Evolutionary conservation across 257 asterid genomes (phyloP).

Genomic region (Cinchona pubescens): DNA sequence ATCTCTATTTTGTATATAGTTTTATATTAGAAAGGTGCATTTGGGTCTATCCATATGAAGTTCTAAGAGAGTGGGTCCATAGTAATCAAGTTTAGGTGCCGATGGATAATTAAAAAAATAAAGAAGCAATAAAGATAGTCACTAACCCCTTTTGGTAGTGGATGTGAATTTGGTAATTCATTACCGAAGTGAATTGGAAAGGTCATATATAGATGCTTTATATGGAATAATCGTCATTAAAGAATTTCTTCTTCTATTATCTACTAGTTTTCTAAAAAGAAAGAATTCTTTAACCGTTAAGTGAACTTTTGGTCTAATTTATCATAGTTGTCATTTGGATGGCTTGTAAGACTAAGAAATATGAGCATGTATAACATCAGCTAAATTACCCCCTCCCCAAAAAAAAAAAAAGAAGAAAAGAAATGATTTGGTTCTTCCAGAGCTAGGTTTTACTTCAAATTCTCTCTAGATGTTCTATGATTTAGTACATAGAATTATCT

Average conservation of each 20-base stretch:
- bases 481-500: no score
- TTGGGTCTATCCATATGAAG: slow-evolving; percentile 66
- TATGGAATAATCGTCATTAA: neutral
- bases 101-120: slow-evolving; percentile 6
- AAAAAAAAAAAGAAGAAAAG: no score
- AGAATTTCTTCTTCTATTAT: neutral
- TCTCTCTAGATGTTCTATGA: no score
- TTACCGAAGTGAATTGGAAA: slow-evolving; percentile 51
- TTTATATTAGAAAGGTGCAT: no score
- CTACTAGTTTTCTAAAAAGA: neutral
- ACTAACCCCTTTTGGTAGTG: slow-evolving; percentile 67
- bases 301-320: neutral
- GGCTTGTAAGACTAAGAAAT: no score
- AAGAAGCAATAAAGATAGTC: slow-evolving; percentile 20
- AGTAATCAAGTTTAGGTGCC: slow-evolving; percentile 19
- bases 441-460: no score
- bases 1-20: no score
- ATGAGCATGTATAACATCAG: no score
- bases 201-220: slow-evolving; percentile 23
- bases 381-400: no score
- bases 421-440: no score
- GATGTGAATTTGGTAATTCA: slow-evolving; percentile 81
- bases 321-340: slow-evolving; percentile 6
- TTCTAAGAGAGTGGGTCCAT: slow-evolving; percentile 29
- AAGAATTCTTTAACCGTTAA: neutral